A percentile compares a stretch with the other conserved stretches of the same genome.
phyloP scores from a whole-genome alignment of 2,329 filamentous ascomycete genomes.

The Microcera coccophila region DNA sequence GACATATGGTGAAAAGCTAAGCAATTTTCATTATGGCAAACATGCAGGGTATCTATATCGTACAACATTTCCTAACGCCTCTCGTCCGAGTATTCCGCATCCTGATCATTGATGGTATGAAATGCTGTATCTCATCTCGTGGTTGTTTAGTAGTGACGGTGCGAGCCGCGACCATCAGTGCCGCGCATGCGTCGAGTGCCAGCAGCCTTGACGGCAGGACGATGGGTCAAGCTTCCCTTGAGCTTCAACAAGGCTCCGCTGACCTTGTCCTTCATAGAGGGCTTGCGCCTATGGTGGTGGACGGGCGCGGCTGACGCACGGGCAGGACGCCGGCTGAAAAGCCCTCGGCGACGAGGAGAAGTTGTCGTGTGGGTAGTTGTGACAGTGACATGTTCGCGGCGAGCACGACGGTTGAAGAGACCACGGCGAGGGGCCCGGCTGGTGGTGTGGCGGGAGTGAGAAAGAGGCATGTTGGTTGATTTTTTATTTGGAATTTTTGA shows the following conservation, averaged over 20 bases:
- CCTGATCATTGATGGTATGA: neutral
- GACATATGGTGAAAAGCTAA: neutral
- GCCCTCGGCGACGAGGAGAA: slow-evolving; percentile 37
- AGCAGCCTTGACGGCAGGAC: slow-evolving; percentile 62
- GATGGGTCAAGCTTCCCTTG: slow-evolving; percentile 63
- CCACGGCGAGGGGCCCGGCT: slow-evolving; percentile 27
- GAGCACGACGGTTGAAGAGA: slow-evolving; percentile 22
- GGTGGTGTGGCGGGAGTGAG: slow-evolving; percentile 22
- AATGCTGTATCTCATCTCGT: too few relatives aligned
- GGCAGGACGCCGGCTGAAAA: slow-evolving; percentile 41
- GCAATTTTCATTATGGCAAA: slow-evolving; percentile 2
- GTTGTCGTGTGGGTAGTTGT: slow-evolving; percentile 40
- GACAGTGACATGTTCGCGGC: slow-evolving; percentile 23
- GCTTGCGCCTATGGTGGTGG: slow-evolving; percentile 64
- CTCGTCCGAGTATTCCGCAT: neutral
- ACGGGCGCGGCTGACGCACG: slow-evolving; percentile 36
- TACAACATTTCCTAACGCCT: slow-evolving; percentile 11
- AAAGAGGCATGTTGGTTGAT: slow-evolving; percentile 32
- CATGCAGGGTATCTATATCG: slow-evolving; percentile 19
- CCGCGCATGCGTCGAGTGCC: slow-evolving; percentile 71
- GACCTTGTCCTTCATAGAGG: slow-evolving; percentile 71
- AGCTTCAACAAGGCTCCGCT: slow-evolving; percentile 71
- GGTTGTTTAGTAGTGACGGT: slow-evolving; percentile 23
- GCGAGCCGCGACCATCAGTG: slow-evolving; percentile 63
- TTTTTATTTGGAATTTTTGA: slow-evolving; percentile 1